Evolutionary conservation across 2,329 filamentous ascomycete species (phyloP).

Genomic region (Purpureocillium takamizusanense): DNA sequence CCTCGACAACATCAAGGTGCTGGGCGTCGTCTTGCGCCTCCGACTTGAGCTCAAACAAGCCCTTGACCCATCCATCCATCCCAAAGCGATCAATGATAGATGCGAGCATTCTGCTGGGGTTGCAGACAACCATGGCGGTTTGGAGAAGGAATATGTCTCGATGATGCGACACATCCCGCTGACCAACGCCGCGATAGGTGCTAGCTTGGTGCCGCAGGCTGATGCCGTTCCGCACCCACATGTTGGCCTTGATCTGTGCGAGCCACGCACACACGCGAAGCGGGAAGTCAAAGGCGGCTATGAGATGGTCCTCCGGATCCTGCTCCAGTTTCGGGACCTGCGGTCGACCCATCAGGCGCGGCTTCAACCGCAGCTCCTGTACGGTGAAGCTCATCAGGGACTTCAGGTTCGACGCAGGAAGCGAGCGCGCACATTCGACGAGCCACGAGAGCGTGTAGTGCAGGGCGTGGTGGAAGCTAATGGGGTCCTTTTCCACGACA

Average conservation of each 20-base stretch:
- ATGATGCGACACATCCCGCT: slow-evolving; percentile 88
- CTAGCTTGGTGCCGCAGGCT: slow-evolving; percentile 91
- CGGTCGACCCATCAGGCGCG: slow-evolving; percentile 51
- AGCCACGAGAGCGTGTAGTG: slow-evolving; percentile 97
- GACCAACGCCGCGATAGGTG: slow-evolving; percentile 81
- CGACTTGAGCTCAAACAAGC: slow-evolving; percentile 64
- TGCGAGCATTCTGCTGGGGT: slow-evolving; percentile 74
- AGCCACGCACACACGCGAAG: slow-evolving; percentile 92
- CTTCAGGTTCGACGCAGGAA: slow-evolving; percentile 58
- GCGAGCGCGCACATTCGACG: slow-evolving; percentile 75
- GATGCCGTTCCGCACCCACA: slow-evolving; percentile 98
- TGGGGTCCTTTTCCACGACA: slow-evolving; percentile 76
- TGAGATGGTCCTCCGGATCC: slow-evolving; percentile 66
- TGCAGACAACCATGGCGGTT: slow-evolving; percentile 78
- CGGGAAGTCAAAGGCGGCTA: slow-evolving; percentile 87
- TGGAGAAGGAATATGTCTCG: slow-evolving; percentile 92
- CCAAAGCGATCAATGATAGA: slow-evolving; percentile 89
- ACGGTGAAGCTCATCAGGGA: slow-evolving; percentile 63
- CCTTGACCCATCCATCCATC: slow-evolving; percentile 78
- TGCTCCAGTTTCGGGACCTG: slow-evolving; percentile 48
- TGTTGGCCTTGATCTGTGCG: slow-evolving; percentile 93
- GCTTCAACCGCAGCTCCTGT: slow-evolving; percentile 58
- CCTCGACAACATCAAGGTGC: slow-evolving; percentile 86
- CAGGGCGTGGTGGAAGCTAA: slow-evolving; percentile 95
- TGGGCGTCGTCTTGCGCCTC: slow-evolving; percentile 77